phyloP scores from a whole-genome alignment of 371 early-diverging fungal species.

The Apophysomyces trapeziformis region DNA sequence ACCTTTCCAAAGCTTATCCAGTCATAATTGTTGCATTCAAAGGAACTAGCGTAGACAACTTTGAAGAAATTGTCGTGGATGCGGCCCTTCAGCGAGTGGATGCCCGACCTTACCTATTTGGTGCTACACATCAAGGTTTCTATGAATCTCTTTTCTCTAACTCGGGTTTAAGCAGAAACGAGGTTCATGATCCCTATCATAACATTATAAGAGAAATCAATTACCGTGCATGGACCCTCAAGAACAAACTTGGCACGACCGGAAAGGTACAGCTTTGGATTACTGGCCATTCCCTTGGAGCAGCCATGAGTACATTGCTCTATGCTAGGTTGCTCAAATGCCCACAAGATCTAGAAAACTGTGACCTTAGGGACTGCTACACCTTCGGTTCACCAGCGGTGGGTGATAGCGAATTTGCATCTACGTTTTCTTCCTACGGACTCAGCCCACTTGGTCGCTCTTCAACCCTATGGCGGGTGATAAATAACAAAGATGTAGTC shows the following conservation, averaged over 20 bases:
- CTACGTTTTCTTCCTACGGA: slow-evolving; percentile 24
- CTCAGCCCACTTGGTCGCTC: slow-evolving; percentile 17
- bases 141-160: slow-evolving; percentile 31
- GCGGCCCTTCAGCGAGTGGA: slow-evolving; percentile 32
- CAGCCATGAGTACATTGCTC: slow-evolving; percentile 38
- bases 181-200: slow-evolving; percentile 45
- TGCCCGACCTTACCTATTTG: slow-evolving; percentile 33
- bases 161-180: slow-evolving; percentile 6
- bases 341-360: slow-evolving; percentile 17
- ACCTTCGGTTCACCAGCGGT: slow-evolving; percentile 44
- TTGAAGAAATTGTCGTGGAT: slow-evolving; percentile 40
- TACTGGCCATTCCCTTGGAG: slow-evolving; percentile 54
- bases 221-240: slow-evolving; percentile 25
- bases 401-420: slow-evolving; percentile 43
- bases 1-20: slow-evolving; percentile 41
- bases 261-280: slow-evolving; percentile 47
- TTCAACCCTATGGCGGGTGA: slow-evolving; percentile 34
- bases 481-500: slow-evolving; percentile 30
- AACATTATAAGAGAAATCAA: slow-evolving; percentile 41
- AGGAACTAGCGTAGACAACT: slow-evolving; percentile 35
- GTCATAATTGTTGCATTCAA: slow-evolving; percentile 45
- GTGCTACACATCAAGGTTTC: slow-evolving; percentile 37
- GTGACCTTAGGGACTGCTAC: slow-evolving; percentile 40
- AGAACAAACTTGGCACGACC: slow-evolving; percentile 18
- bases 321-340: slow-evolving; percentile 46